Conservation (phyloP, 352 stramenopile species). For the Pythium pectinolyticum region DNA sequence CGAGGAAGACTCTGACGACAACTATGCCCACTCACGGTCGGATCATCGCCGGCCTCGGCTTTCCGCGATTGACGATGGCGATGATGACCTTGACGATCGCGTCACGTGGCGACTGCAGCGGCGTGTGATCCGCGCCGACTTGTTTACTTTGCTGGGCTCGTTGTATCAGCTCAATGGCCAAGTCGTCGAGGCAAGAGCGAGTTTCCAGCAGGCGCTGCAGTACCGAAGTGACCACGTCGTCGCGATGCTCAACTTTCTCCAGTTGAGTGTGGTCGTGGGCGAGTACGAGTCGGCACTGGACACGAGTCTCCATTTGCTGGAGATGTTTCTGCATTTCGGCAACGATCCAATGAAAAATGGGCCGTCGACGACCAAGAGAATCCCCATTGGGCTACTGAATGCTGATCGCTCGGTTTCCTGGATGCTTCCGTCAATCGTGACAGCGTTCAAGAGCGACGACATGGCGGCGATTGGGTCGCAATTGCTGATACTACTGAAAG, state of each 20-base stretch:
- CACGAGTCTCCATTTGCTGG: slow-evolving; percentile 34
- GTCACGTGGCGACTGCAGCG: slow-evolving; percentile 35
- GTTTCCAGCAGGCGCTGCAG: slow-evolving; percentile 35
- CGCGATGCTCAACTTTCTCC: slow-evolving; percentile 49
- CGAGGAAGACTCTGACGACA: slow-evolving; percentile 11
- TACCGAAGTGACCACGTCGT: slow-evolving; percentile 41
- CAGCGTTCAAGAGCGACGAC: slow-evolving; percentile 7
- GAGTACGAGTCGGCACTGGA: slow-evolving; percentile 47
- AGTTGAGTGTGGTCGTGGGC: slow-evolving; percentile 33
- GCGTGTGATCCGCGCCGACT: slow-evolving; percentile 41
- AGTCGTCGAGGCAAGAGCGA: slow-evolving; percentile 20
- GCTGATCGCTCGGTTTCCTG: slow-evolving; percentile 25
- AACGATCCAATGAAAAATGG: background rate
- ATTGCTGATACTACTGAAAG: slow-evolving; percentile 35
- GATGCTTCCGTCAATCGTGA: slow-evolving; percentile 28
- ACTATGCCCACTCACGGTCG: background rate
- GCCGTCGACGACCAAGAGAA: background rate
- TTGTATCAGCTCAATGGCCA: slow-evolving; percentile 45
- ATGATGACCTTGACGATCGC: slow-evolving; percentile 26
- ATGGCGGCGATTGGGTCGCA: slow-evolving; percentile 19
- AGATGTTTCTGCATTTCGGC: slow-evolving; percentile 21
- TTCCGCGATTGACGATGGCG: slow-evolving; percentile 14
- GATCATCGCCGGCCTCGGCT: background rate
- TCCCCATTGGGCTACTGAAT: slow-evolving; percentile 26
- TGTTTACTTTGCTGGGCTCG: slow-evolving; percentile 36